Percentiles rank a stretch among this genome's conserved stretches.
Conservation (phyloP, 495 filamentous ascomycete genomes). For the Bombardia bombarda region DNA sequence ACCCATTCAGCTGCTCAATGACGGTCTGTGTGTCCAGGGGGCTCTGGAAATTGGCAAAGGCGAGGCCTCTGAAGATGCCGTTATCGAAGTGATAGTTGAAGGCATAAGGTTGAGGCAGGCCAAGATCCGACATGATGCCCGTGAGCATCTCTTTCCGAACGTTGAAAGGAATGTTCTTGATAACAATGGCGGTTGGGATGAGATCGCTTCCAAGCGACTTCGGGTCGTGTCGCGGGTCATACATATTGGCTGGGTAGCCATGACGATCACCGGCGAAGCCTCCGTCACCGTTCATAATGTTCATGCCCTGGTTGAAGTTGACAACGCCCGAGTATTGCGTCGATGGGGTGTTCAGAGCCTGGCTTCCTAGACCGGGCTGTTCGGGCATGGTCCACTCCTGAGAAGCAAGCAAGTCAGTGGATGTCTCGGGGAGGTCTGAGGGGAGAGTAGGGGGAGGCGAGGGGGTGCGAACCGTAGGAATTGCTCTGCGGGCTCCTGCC, state of each 20-base stretch:
- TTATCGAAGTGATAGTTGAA: slow-evolving; percentile 99
- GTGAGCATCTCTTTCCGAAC: slow-evolving; percentile 95
- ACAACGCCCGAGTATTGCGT: slow-evolving; percentile 19
- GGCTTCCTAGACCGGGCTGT: slow-evolving; percentile 32
- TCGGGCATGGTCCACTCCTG: slow-evolving; percentile 44
- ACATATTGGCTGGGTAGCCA: slow-evolving; percentile 20
- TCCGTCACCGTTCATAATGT: slow-evolving; percentile 23
- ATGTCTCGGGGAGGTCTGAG: neutral
- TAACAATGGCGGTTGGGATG: slow-evolving; percentile 96
- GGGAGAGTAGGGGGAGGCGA: neutral
- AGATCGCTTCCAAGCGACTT: slow-evolving; percentile 52
- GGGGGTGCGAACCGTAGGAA: slow-evolving; percentile 33
- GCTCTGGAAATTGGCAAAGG: slow-evolving; percentile 97
- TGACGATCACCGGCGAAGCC: slow-evolving; percentile 19
- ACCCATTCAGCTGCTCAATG: slow-evolving; percentile 86
- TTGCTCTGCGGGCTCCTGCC: slow-evolving; percentile 32
- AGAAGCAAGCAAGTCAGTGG: slow-evolving; percentile 2
- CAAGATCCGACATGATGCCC: slow-evolving; percentile 82
- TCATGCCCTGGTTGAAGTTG: slow-evolving; percentile 19
- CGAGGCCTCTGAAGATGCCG: slow-evolving; percentile 90
- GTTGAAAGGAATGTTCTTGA: slow-evolving; percentile 99
- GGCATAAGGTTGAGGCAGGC: slow-evolving; percentile 87
- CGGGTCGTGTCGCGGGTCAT: slow-evolving; percentile 25
- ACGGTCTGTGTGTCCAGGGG: slow-evolving; percentile 86
- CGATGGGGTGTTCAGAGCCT: slow-evolving; percentile 28